Conservation (phyloP, 495 filamentous ascomycete genomes). For the Daldinia loculata region DNA sequence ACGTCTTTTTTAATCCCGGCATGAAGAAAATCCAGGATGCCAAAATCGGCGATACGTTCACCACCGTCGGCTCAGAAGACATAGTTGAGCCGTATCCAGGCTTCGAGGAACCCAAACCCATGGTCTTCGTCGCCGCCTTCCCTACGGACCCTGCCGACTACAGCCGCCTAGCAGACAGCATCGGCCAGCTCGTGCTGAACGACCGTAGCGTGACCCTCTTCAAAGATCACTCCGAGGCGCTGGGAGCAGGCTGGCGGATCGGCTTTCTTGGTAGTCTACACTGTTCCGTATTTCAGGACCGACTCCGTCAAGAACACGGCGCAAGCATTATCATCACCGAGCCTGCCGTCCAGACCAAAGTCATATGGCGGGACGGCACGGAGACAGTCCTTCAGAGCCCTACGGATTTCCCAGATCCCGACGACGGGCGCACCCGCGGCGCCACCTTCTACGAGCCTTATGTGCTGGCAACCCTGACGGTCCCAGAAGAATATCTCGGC, state of each 20-base stretch:
- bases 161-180: conserved; percentile 88
- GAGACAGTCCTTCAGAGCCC: conserved; percentile 84
- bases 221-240: conserved; percentile 91
- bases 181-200: conserved; percentile 91
- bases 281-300: conserved; percentile 97
- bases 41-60: conserved; percentile 95
- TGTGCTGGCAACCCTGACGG: conserved; percentile 84
- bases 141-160: conserved; percentile 90
- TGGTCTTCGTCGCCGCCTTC: conserved; percentile 98
- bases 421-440: conserved; percentile 64
- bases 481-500: conserved; percentile 93
- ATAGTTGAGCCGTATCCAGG: conserved; percentile 83
- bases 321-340: conserved; percentile 97
- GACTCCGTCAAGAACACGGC: conserved; percentile 93
- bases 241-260: conserved; percentile 92
- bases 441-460: conserved; percentile 80
- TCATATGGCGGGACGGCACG: conserved; percentile 76
- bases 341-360: conserved; percentile 89
- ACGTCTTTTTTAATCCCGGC: conserved; percentile 95
- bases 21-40: conserved; percentile 97
- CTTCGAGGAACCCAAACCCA: conserved; percentile 97
- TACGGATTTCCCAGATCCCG: conserved; percentile 81
- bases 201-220: conserved; percentile 93
- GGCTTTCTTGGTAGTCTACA: conserved; percentile 97
- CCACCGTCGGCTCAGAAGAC: conserved; percentile 80